These are phyloP conservation scores for Tricholoma matsutake DNA, from an alignment of 768 basidiomycete genomes.

Conservation along the genomic window DNA sequence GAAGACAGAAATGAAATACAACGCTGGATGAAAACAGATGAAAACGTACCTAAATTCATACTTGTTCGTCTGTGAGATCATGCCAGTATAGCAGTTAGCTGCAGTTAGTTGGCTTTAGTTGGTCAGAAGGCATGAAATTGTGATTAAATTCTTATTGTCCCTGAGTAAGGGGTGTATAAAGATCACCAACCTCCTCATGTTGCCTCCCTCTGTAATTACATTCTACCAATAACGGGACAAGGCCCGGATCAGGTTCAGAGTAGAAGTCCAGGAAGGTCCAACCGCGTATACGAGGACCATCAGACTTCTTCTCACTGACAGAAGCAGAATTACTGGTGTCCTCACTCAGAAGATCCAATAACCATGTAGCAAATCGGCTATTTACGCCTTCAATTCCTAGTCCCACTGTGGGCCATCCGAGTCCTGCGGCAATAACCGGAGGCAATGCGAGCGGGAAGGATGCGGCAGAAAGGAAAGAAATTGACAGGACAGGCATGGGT, in stretches of 20 bases:
- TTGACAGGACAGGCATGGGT: constrained; percentile 50
- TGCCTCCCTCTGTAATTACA: constrained; percentile 63
- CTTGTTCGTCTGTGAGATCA: no score
- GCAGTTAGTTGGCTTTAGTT: no score
- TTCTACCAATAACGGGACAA: constrained; percentile 70
- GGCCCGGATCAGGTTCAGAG: constrained; percentile 49
- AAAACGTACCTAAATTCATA: no score
- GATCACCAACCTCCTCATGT: constrained; percentile 16
- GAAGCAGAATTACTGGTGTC: constrained; percentile 7
- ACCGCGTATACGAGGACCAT: constrained; percentile 56
- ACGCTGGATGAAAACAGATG: no score
- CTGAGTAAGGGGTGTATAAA: background rate
- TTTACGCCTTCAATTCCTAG: constrained; percentile 90
- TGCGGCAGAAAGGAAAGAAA: constrained; percentile 80
- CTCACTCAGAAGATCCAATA: constrained; percentile 50
- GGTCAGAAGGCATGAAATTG: no score
- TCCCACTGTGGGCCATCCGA: constrained; percentile 76
- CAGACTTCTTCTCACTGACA: constrained; percentile 16
- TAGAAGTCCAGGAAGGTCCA: constrained; percentile 81
- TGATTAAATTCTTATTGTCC: no score
- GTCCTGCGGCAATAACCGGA: constrained; percentile 71
- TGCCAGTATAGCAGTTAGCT: no score
- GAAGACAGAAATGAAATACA: no score
- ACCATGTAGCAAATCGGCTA: constrained; percentile 65
- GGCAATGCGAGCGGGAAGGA: constrained; percentile 82